These are phyloP conservation scores for Bauhinia variegata DNA, from an alignment of 306 rosid genomes.

Conservation along the genomic window DNA sequence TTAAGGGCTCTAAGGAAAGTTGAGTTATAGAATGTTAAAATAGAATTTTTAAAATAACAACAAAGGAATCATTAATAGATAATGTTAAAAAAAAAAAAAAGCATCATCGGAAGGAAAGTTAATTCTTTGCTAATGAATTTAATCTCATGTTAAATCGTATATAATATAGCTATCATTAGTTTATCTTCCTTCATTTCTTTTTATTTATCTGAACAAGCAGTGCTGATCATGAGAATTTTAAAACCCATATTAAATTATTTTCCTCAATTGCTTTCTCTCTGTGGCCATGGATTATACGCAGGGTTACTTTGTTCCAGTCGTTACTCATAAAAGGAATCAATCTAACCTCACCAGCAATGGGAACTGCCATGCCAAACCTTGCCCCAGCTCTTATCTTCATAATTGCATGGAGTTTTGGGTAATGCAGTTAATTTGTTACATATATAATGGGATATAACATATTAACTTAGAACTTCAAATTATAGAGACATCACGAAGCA, in stretches of 20 bases:
- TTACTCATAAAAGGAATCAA: constrained; percentile 69
- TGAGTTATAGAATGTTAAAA: too few species aligned
- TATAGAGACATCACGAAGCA: too few species aligned
- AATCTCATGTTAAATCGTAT: too few species aligned
- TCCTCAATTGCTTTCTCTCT: constrained; percentile 1
- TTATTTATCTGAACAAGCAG: too few species aligned
- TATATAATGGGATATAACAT: background rate
- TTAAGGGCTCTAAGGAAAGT: background rate
- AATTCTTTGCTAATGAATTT: too few species aligned
- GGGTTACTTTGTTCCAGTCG: constrained; percentile 71
- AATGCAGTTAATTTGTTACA: constrained; percentile 25
- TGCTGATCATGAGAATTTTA: too few species aligned
- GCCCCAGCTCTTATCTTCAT: constrained; percentile 84
- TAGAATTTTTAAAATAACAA: background rate
- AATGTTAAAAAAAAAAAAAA: background rate
- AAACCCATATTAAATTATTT: background rate
- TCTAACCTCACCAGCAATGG: constrained; percentile 85
- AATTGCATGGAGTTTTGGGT: constrained; percentile 83
- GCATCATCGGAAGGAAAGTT: too few species aligned
- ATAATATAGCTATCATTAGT: too few species aligned
- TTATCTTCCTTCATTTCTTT: too few species aligned
- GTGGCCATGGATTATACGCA: constrained; percentile 36
- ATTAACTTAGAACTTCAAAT: too few species aligned
- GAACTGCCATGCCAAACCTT: constrained; percentile 93
- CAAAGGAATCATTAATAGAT: background rate